Percentiles rank a stretch among this genome's conserved stretches.
phyloP scores from a whole-genome alignment of 2,329 filamentous ascomycete species.

The Pseudocercospora musae region DNA sequence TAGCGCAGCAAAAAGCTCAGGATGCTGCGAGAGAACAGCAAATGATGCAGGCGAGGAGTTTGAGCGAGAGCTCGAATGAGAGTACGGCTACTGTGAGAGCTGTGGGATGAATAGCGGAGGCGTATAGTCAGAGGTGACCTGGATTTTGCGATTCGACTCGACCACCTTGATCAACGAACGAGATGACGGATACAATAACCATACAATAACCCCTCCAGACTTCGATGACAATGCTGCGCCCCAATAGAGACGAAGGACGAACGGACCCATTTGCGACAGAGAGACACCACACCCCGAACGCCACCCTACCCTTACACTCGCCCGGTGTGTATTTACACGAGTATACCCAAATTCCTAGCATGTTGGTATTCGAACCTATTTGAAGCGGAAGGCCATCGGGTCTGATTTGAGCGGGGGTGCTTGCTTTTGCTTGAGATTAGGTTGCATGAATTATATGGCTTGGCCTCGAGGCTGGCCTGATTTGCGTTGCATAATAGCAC shows the following conservation, averaged over 20 bases:
- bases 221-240: neutral
- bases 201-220: neutral
- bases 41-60: slow-evolving; percentile 26
- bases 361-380: neutral
- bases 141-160: neutral
- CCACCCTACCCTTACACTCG: neutral
- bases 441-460: too few relatives aligned
- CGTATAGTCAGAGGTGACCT: neutral
- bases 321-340: neutral
- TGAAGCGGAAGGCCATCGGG: neutral
- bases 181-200: neutral
- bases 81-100: slow-evolving; percentile 32
- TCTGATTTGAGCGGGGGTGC: too few relatives aligned
- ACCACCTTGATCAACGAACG: neutral
- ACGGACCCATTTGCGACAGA: neutral
- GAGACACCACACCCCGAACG: neutral
- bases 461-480: neutral
- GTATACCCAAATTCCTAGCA: slow-evolving; percentile 1
- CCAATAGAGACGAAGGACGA: neutral
- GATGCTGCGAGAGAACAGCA: slow-evolving; percentile 16
- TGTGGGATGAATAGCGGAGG: slow-evolving; percentile 9
- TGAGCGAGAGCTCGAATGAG: slow-evolving; percentile 34
- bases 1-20: slow-evolving; percentile 57
- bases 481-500: neutral
- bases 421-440: too few relatives aligned